Base-by-base conservation (phyloP, 805 yeast species). In the Komagataella kurtzmanii region DNA sequence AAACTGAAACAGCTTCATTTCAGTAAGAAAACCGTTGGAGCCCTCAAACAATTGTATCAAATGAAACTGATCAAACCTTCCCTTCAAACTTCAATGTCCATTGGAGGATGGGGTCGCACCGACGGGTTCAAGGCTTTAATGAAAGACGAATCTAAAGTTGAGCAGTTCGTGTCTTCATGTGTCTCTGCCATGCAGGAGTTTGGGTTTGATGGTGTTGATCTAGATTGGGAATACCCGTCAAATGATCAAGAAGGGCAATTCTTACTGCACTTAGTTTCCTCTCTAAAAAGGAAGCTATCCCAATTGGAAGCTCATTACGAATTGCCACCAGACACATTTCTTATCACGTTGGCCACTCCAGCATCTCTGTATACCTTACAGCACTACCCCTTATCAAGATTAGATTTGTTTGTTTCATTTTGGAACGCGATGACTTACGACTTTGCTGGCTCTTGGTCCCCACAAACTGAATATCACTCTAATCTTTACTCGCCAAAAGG, bases 381-480 rank as follows among this genome's bases (percentile, higher is more conserved):
- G 3, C 55, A 63, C 5, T 68, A 83, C 50, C 64, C 74, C 4
- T 58, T 89, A 1, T 50, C 55, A 1, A 73, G 72, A n/a, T 73
- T 91, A 75, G 83, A 83, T 56, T 60, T 62, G 21, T 72, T 73
- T 57, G 60, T 93, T 17, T 69, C 79, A 17, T 79, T 79, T 57
- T 89, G 90, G 85, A 90, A 91, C 62, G 63, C 93, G 53, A 91
- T 91, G 98, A 80, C 93, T 17, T 91, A 93, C 64, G 98, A 93
- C 63, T 85, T 82, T 58, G 68, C 81, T 1, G 98, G 97, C 0
- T 71, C 76, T 7, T 88, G 96, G 95, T 80, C 87, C 1, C 59
- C 63, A 0, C 56, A 48, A 2, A 76, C 83, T 0, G 83, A 76
- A 1, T 84, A 78, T 60, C 97, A 88, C 54, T 79, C 93, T 3